A percentile compares a stretch with the other conserved stretches of the same genome.
Conservation (phyloP, 2,329 filamentous ascomycete species). For the Aspergillus tamarii region DNA sequence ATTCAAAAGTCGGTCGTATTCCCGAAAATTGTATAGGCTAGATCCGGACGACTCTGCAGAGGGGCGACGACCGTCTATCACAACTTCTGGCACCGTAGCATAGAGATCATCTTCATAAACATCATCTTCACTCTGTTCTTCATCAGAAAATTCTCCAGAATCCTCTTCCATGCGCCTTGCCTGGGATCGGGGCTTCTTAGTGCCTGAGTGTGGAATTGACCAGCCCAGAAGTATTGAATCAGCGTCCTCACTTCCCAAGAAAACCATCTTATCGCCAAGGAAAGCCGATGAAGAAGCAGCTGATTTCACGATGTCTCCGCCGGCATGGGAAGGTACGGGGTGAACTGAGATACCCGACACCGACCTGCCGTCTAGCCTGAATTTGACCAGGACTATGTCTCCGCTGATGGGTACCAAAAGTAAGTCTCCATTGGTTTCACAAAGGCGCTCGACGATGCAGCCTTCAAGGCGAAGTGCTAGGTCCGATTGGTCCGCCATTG, state of each 20-base stretch:
- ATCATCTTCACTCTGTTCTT: constrained; percentile 61
- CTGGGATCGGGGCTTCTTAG: constrained; percentile 62
- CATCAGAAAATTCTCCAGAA: constrained; percentile 61
- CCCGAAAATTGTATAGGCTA: constrained; percentile 69
- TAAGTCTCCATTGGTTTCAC: constrained; percentile 77
- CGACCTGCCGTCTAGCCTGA: constrained; percentile 85
- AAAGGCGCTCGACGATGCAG: constrained; percentile 75
- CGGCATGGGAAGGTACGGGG: constrained; percentile 63
- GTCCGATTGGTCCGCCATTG: constrained; percentile 82
- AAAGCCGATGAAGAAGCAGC: constrained; percentile 70
- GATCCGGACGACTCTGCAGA: constrained; percentile 26
- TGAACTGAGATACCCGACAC: constrained; percentile 84
- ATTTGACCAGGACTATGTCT: constrained; percentile 72
- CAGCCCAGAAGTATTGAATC: constrained; percentile 84
- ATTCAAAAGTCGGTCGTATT: constrained; percentile 77
- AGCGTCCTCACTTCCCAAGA: constrained; percentile 81
- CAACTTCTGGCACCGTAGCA: constrained; percentile 35
- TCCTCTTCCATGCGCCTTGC: constrained; percentile 57
- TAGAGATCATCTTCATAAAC: constrained; percentile 58
- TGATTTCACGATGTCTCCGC: constrained; percentile 64
- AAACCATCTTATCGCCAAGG: constrained; percentile 71
- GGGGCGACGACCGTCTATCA: constrained; percentile 19
- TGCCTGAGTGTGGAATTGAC: constrained; percentile 66
- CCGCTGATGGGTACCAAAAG: constrained; percentile 81
- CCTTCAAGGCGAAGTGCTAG: constrained; percentile 79